Percentiles rank a stretch among this genome's conserved stretches.
These are phyloP conservation scores for Fusarium beomiforme DNA, from an alignment of 2,329 filamentous ascomycete species.

Conservation along the genomic window DNA sequence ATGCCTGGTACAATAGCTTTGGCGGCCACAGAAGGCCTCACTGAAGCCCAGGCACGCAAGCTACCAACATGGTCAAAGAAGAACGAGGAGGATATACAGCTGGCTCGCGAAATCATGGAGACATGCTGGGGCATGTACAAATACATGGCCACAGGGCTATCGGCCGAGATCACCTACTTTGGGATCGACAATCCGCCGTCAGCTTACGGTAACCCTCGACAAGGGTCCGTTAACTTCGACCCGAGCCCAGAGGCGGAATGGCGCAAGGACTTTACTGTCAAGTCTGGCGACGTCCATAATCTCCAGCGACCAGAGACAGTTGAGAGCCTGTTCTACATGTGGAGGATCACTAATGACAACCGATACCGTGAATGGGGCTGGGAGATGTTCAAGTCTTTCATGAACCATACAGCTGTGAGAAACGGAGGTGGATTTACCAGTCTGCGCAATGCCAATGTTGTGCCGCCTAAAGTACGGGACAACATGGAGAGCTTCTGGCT, in stretches of 20 bases:
- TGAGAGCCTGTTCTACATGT: conserved; percentile 98
- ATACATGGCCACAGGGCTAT: conserved; percentile 88
- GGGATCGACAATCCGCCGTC: conserved; percentile 76
- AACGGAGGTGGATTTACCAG: conserved; percentile 86
- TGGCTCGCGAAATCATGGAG: conserved; percentile 91
- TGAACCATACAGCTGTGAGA: conserved; percentile 82
- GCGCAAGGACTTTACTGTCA: conserved; percentile 82
- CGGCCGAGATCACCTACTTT: conserved; percentile 94
- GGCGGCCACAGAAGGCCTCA: conserved; percentile 81
- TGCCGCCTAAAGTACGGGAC: conserved; percentile 77
- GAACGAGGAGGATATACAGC: conserved; percentile 86
- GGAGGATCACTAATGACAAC: conserved; percentile 91
- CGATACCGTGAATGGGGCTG: conserved; percentile 96
- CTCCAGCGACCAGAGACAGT: conserved; percentile 95
- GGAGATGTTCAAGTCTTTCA: conserved; percentile 96
- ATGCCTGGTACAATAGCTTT: conserved; percentile 96
- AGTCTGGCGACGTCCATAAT: conserved; percentile 88
- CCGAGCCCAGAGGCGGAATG: conserved; percentile 68
- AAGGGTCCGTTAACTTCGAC: conserved; percentile 62
- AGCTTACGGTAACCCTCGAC: conserved; percentile 60
- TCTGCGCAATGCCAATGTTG: conserved; percentile 75
- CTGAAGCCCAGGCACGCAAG: conserved; percentile 79
- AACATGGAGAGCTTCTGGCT: conserved; percentile 99
- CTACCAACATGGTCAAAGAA: conserved; percentile 76
- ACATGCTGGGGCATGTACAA: conserved; percentile 99